Evolutionary conservation across 169 alveolate genomes (phyloP).

Genomic region (Plasmodium malariae): DNA sequence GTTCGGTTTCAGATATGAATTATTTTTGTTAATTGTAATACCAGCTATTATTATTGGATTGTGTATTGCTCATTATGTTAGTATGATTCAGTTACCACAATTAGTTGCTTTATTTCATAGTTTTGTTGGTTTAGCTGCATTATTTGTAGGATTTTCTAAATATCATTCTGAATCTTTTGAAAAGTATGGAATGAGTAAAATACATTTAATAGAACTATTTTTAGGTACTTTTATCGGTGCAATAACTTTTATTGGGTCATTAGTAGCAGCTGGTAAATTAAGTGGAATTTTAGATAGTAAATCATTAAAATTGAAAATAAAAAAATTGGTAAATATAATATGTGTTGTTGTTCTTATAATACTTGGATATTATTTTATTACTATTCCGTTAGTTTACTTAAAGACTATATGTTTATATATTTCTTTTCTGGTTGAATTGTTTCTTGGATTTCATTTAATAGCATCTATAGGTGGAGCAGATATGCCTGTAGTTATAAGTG

Average conservation of each 20-base stretch:
- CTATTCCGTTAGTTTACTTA: slow-evolving; percentile 20
- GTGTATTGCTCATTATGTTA: slow-evolving; percentile 84
- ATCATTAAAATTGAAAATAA: slow-evolving; percentile 88
- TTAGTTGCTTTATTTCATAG: slow-evolving; percentile 96
- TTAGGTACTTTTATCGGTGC: slow-evolving; percentile 93
- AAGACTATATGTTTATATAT: slow-evolving; percentile 79
- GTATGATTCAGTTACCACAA: slow-evolving; percentile 92
- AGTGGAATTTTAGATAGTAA: slow-evolving; percentile 88
- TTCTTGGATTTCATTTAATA: slow-evolving; percentile 91
- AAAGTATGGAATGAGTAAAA: slow-evolving; percentile 46
- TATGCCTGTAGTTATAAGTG: slow-evolving; percentile 96
- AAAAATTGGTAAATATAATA: slow-evolving; percentile 81
- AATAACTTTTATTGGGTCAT: slow-evolving; percentile 94
- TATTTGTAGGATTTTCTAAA: slow-evolving; percentile 89
- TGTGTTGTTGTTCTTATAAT: slow-evolving; percentile 77
- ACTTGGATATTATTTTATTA: slow-evolving; percentile 78
- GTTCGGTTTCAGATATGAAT: slow-evolving; percentile 75
- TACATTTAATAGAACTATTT: slow-evolving; percentile 84
- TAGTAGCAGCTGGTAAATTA: slow-evolving; percentile 94
- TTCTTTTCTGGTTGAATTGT: slow-evolving; percentile 81
- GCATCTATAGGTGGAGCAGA: slow-evolving; percentile 96
- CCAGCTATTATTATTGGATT: slow-evolving; percentile 79
- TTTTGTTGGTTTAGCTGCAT: slow-evolving; percentile 97
- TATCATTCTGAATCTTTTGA: slow-evolving; percentile 78
- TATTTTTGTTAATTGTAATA: slow-evolving; percentile 75